Percentiles rank a stretch among this genome's conserved stretches.
Conservation (phyloP, 2,329 filamentous ascomycete species). For the Ophiocordyceps camponoti-rufipedis region DNA sequence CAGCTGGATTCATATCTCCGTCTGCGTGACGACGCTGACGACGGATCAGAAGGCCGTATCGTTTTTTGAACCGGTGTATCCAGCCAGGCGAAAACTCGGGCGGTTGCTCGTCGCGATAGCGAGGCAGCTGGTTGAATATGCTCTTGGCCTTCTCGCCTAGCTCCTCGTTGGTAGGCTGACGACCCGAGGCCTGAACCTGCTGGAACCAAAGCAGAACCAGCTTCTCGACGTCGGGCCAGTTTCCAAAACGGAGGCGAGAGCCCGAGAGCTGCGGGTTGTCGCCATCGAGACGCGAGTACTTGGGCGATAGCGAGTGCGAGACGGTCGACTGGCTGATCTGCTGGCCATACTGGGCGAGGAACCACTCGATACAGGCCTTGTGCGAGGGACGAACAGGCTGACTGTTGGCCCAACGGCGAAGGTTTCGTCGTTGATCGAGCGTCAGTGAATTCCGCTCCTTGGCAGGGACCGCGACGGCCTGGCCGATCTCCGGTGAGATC, state of each 20-base stretch:
- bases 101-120: slow-evolving; percentile 39
- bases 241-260: slow-evolving; percentile 42
- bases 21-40: slow-evolving; percentile 35
- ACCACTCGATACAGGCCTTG: slow-evolving; percentile 47
- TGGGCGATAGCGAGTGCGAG: slow-evolving; percentile 41
- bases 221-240: slow-evolving; percentile 46
- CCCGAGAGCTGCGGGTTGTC: slow-evolving; percentile 42
- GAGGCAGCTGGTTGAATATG: slow-evolving; percentile 38
- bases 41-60: slow-evolving; percentile 38
- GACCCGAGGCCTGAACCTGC: slow-evolving; percentile 30
- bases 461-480: slow-evolving; percentile 4
- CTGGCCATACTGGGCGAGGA: slow-evolving; percentile 37
- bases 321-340: slow-evolving; percentile 45
- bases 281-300: slow-evolving; percentile 42
- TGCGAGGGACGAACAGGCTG: slow-evolving; percentile 39
- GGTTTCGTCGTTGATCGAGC: slow-evolving; percentile 41
- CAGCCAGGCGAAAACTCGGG: slow-evolving; percentile 46
- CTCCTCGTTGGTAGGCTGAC: slow-evolving; percentile 43
- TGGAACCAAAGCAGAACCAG: slow-evolving; percentile 37
- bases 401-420: slow-evolving; percentile 39
- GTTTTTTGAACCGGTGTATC: slow-evolving; percentile 48
- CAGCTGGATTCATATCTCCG: slow-evolving; percentile 26
- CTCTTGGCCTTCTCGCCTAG: slow-evolving; percentile 42
- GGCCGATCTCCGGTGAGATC: slow-evolving; percentile 11
- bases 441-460: slow-evolving; percentile 41